Conservation (phyloP, 805 yeast species). For the Naumovozyma baii region DNA sequence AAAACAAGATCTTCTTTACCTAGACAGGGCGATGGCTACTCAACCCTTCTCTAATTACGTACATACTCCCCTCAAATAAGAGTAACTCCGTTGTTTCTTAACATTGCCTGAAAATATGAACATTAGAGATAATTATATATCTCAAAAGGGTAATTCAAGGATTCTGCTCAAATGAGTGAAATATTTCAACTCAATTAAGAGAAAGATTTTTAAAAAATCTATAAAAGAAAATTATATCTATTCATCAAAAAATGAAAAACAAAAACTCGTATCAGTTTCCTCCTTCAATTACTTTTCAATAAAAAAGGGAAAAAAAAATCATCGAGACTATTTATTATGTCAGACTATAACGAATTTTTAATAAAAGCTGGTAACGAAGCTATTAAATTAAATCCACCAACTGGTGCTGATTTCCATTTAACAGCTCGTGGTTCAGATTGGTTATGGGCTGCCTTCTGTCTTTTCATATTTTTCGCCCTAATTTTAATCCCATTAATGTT, state of each 20-base stretch:
- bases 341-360: slow-evolving; percentile 4
- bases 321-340: background rate
- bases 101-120: too few relatives aligned
- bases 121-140: background rate
- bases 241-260: too few relatives aligned
- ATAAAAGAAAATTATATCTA: too few relatives aligned
- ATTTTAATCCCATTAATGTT: slow-evolving; percentile 30
- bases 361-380: slow-evolving; percentile 30
- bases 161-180: background rate
- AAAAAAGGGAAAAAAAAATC: background rate
- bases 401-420: slow-evolving; percentile 38
- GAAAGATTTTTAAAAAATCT: too few relatives aligned
- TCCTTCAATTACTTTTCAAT: too few relatives aligned
- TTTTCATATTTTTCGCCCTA: slow-evolving; percentile 34
- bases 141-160: slow-evolving; percentile 1
- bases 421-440: slow-evolving; percentile 55
- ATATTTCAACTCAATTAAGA: too few relatives aligned
- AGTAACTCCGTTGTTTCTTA: background rate
- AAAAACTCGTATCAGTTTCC: too few relatives aligned
- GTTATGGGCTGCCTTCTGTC: slow-evolving; percentile 51
- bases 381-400: slow-evolving; percentile 34
- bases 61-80: too few relatives aligned
- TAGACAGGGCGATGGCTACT: too few relatives aligned
- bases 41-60: too few relatives aligned
- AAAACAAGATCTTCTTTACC: background rate